Evolutionary conservation across 352 stramenopile genomes (phyloP).

Genomic region (Globisporangium mamillatum): DNA sequence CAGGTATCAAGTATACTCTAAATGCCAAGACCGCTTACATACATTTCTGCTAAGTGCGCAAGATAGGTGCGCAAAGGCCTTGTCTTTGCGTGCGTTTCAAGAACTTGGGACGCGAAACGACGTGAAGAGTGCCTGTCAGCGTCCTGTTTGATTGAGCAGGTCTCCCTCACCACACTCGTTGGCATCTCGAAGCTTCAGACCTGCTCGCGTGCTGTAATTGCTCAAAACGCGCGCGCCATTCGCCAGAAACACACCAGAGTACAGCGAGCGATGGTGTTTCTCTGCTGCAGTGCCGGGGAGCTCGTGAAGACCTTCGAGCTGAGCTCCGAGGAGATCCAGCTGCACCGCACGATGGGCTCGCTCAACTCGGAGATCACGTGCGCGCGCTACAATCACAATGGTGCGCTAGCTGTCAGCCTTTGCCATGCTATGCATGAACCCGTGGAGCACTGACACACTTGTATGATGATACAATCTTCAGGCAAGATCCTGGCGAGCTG

Average conservation of each 20-base stretch:
- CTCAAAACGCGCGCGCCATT: too few relatives aligned
- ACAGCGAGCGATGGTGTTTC: conserved; percentile 26
- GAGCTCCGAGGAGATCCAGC: conserved; percentile 42
- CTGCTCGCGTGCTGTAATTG: neutral
- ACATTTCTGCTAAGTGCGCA: too few relatives aligned
- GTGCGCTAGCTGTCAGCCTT: conserved; percentile 7
- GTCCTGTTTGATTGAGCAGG: neutral
- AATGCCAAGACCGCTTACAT: too few relatives aligned
- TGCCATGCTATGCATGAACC: too few relatives aligned
- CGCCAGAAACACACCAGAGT: neutral
- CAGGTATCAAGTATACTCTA: too few relatives aligned
- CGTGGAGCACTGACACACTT: neutral
- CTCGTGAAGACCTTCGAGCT: conserved; percentile 63
- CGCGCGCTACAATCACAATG: conserved; percentile 68
- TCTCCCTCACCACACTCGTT: neutral
- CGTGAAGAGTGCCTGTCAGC: conserved; percentile 11
- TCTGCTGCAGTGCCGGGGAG: conserved; percentile 54
- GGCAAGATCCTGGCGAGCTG: conserved; percentile 65
- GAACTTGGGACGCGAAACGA: conserved; percentile 23
- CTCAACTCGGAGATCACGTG: conserved; percentile 58
- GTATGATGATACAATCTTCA: conserved; percentile 4
- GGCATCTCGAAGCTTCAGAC: neutral
- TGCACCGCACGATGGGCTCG: conserved; percentile 40
- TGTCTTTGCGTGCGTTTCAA: neutral
- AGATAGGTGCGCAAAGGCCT: too few relatives aligned